Evolutionary conservation across 805 yeast genomes (phyloP).

Genomic region (Yarrowia sp.): DNA sequence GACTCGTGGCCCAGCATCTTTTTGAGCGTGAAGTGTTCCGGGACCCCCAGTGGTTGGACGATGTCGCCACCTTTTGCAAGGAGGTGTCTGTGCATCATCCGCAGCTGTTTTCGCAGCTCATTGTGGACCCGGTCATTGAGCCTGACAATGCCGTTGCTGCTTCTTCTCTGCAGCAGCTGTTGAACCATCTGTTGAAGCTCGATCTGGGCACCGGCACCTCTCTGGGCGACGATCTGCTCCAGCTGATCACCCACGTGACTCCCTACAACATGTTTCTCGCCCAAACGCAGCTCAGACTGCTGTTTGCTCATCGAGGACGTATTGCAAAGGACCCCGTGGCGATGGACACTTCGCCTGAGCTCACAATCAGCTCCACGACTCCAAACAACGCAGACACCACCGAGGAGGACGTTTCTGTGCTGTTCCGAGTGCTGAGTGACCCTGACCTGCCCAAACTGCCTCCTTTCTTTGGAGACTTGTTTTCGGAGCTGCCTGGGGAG

Average conservation of each 20-base stretch:
- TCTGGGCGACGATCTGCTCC: constrained; percentile 17
- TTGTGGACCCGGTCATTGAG: constrained; percentile 30
- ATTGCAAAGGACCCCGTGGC: constrained; percentile 9
- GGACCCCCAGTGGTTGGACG: constrained; percentile 25
- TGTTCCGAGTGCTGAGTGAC: constrained; percentile 15
- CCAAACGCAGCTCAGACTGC: constrained; percentile 32
- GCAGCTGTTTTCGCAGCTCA: constrained; percentile 22
- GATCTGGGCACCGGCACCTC: constrained; percentile 11
- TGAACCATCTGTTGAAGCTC: constrained; percentile 9
- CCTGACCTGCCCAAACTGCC: constrained; percentile 6
- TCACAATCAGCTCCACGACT: constrained; percentile 1
- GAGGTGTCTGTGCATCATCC: constrained; percentile 23
- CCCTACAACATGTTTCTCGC: constrained; percentile 36
- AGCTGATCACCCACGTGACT: constrained; percentile 25
- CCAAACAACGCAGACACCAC: background rate
- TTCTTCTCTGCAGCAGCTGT: constrained; percentile 18
- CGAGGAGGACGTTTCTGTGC: constrained; percentile 13
- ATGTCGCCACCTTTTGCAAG: constrained; percentile 22
- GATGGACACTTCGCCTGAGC: constrained; percentile 31
- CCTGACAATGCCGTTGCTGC: constrained; percentile 23
- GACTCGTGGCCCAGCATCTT: constrained; percentile 40
- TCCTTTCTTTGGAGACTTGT: constrained; percentile 43
- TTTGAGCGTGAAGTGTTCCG: constrained; percentile 15
- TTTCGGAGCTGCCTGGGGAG: constrained; percentile 40
- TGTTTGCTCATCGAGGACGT: constrained; percentile 31